Evolutionary conservation across 495 filamentous ascomycete species (phyloP), one percentile per base, ranked within the genome.

Genomic region (Talaromyces stipitatus): DNA sequence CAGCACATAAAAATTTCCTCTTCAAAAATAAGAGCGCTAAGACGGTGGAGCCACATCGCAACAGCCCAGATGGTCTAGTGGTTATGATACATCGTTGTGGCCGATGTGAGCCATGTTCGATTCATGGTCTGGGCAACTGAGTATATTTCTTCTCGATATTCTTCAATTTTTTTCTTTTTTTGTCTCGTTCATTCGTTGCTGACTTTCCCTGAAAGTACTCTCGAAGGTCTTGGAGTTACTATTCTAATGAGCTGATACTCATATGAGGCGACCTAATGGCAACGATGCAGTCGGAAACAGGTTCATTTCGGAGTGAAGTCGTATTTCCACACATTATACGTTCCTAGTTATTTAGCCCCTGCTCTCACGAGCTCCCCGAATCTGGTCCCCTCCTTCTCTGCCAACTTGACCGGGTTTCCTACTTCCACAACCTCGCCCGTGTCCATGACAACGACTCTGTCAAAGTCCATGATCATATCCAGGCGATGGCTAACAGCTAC

Each of bases 401-500:
- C 50, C 43, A 75, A 41, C 26, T 60, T 60, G 23, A 18, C 59
- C 5, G 76, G 76, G 50, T 58, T 61, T 2, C 72, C 77, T 10
- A 60, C 59, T 65, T 81, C 75, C 9, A 78, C 68, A 41, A 78
- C 62, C 61, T 61, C 52, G 8, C 68, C 68, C 14, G 23, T 22
- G 43, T 65, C 71, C 75, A 79, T 74, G 0, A 79, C 68, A 1
- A 77, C 64, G 2, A 79, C 73, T 23, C 64, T 62, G 56, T 81
- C 73, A 58, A 76, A 75, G 41, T 72, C 68, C 66, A 77, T 71
- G 4, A 78, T 63, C 61, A 72, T 73, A 2, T 75, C 70, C 9
- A 79, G 53, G 55, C 73, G 70, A 62, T 82, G 76, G 12, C 68
- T 73, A 5, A 82, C 72, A 50, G 71, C 67, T 3, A 82, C 64